Evolutionary conservation across 495 filamentous ascomycete species (phyloP).

Genomic region (Penicillium malachiteum): DNA sequence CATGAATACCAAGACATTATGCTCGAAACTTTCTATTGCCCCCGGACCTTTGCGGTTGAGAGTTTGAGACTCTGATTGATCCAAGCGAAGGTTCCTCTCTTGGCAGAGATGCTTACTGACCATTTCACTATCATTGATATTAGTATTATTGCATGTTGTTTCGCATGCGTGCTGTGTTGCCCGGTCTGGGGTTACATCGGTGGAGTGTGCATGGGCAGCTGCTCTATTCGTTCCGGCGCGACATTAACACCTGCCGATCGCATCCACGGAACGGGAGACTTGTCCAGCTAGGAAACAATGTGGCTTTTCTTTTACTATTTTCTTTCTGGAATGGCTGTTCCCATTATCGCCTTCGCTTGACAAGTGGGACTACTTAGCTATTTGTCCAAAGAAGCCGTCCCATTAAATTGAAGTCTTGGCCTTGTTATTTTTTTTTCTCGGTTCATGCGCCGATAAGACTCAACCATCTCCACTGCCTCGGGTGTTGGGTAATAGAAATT

Average conservation of each 20-base stretch:
- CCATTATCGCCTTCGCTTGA: conserved; percentile 1
- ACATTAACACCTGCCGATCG: conserved; percentile 19
- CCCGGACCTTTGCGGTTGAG: background rate
- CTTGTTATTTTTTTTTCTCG: conserved; percentile 15
- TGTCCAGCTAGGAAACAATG: conserved; percentile 9
- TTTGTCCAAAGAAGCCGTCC: conserved; percentile 3
- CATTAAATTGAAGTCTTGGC: conserved; percentile 7
- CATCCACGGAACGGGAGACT: conserved; percentile 17
- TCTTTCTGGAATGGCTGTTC: background rate
- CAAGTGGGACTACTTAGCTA: conserved; percentile 11
- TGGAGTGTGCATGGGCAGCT: conserved; percentile 6
- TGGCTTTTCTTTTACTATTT: conserved; percentile 1
- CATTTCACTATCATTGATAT: conserved; percentile 11
- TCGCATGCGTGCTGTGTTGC: conserved; percentile 14
- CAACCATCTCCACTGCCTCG: conserved; percentile 18
- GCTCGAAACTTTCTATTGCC: background rate
- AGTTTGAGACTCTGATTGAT: conserved; percentile 9
- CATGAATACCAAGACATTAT: background rate
- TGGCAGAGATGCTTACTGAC: conserved; percentile 12
- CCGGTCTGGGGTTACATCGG: conserved; percentile 37
- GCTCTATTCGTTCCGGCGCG: conserved; percentile 2
- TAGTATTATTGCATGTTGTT: background rate
- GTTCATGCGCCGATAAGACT: conserved; percentile 22
- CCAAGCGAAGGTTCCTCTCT: background rate
- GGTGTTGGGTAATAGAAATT: conserved; percentile 18